Evolutionary conservation across 352 stramenopile genomes (phyloP), one percentile per base, ranked within the genome.

Genomic region (Peronosclerospora sorghi): DNA sequence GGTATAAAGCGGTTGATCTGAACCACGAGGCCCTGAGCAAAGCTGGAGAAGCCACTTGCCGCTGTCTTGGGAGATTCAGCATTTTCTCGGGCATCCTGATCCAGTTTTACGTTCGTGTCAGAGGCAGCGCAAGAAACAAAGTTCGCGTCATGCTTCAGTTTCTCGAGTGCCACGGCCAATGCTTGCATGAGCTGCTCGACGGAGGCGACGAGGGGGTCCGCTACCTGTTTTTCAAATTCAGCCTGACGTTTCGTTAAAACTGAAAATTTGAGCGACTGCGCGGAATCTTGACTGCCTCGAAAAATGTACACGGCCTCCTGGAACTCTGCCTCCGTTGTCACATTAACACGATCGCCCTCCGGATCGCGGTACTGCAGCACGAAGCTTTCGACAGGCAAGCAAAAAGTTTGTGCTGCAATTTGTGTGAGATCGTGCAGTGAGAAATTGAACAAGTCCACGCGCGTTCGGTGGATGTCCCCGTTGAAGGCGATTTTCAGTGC

Each of bases 401-500:
- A 39, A 49, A 86, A 88, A 28, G 73, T 86, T 54, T 65, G 41
- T 35, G 45, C 58, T 41, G 86, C 74, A 35, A 88, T 56, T 36
- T 62, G 60, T 46, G 56, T 51, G 12, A 88, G 60, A 30, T 72
- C 48, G 19, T 36, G 19, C n/a, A 85, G 50, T 13, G 61, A 61
- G 41, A 88, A 79, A 19, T 48, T 35, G 36, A 40, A 56, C 8
- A 86, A 50, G 35, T 86, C 68, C 40, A 88, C 71, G 56, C 76
- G 68, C 23, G 61, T 69, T 54, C 76, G 73, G 62, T 88, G 76
- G 45, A 88, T 80, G 40, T 88, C 76, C 4, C 76, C 76, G 39
- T 80, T 83, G 59, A 66, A 79, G 13, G 62, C 68, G 53, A 88
- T 78, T 66, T 88, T 88, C 41, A 88, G 64, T 36, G 71, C 58